Evolutionary conservation across 495 filamentous ascomycete genomes (phyloP).

Genomic region (Penicillium subrubescens): DNA sequence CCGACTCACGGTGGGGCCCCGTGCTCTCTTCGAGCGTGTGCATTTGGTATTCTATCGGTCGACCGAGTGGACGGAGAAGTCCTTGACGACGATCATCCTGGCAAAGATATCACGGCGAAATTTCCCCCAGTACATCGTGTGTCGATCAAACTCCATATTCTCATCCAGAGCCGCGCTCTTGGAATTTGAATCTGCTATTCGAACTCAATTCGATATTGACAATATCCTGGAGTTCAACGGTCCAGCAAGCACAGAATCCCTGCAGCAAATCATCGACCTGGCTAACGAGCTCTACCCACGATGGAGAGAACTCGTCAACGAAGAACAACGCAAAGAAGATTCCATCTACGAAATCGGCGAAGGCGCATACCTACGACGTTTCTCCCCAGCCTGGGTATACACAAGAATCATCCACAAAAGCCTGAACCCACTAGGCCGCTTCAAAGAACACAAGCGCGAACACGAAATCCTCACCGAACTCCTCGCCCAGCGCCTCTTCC

Average conservation of each 20-base stretch:
- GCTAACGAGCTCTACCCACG: conserved; percentile 77
- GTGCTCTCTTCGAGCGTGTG: conserved; percentile 87
- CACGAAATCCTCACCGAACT: conserved; percentile 74
- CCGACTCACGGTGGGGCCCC: conserved; percentile 70
- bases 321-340: conserved; percentile 82
- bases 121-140: conserved; percentile 89
- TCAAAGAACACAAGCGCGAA: conserved; percentile 80
- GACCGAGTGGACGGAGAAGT: conserved; percentile 97
- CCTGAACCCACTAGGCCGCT: conserved; percentile 74
- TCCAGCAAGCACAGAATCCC: conserved; percentile 64
- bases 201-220: conserved; percentile 82
- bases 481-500: conserved; percentile 80
- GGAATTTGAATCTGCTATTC: conserved; percentile 86
- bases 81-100: conserved; percentile 91
- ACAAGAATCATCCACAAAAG: conserved; percentile 92
- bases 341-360: conserved; percentile 80
- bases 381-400: conserved; percentile 91
- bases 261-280: conserved; percentile 68
- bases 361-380: conserved; percentile 86
- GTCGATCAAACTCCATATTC: conserved; percentile 88
- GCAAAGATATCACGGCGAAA: conserved; percentile 84
- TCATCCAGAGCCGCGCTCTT: conserved; percentile 70
- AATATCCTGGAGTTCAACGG: conserved; percentile 80
- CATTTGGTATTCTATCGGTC: conserved; percentile 96
- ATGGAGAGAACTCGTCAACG: conserved; percentile 71